Conservation (phyloP, 163 green algal species). For the Scenedesmus sp. region DNA sequence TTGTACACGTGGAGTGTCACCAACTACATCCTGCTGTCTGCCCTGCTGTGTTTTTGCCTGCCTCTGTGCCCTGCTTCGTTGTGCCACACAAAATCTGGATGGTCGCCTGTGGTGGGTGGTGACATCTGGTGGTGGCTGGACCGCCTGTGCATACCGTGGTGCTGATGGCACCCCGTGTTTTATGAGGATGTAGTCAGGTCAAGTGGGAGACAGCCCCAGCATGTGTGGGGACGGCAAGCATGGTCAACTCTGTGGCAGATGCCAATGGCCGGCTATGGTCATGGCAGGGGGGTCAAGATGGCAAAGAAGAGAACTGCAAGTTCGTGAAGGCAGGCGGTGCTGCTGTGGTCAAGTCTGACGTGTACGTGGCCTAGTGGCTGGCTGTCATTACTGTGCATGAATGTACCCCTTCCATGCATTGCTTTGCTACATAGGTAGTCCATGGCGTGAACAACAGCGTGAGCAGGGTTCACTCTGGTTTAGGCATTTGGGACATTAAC, state of each 20-base stretch:
- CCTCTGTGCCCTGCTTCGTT: background rate
- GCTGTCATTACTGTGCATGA: background rate
- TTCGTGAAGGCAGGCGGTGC: background rate
- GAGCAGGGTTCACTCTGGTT: too few species aligned
- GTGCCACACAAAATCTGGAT: background rate
- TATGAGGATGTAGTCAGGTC: constrained; percentile 11
- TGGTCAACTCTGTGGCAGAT: background rate
- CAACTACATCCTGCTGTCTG: background rate
- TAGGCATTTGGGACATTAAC: too few species aligned
- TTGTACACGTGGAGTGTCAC: too few species aligned
- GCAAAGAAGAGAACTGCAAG: background rate
- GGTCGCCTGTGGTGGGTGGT: constrained; percentile 28
- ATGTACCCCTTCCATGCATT: background rate
- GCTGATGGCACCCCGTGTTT: constrained; percentile 2
- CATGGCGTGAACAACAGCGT: too few species aligned
- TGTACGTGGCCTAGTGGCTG: background rate
- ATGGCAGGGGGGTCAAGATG: background rate
- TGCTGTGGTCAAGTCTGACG: background rate
- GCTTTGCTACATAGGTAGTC: too few species aligned
- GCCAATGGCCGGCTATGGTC: constrained; percentile 1
- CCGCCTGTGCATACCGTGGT: constrained; percentile 13
- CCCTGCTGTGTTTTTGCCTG: background rate
- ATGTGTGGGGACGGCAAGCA: background rate
- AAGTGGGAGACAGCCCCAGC: constrained; percentile 8
- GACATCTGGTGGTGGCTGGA: background rate